These are phyloP conservation scores for Beverwykella pulmonaria DNA, from an alignment of 495 filamentous ascomycete genomes.

Conservation along the genomic window DNA sequence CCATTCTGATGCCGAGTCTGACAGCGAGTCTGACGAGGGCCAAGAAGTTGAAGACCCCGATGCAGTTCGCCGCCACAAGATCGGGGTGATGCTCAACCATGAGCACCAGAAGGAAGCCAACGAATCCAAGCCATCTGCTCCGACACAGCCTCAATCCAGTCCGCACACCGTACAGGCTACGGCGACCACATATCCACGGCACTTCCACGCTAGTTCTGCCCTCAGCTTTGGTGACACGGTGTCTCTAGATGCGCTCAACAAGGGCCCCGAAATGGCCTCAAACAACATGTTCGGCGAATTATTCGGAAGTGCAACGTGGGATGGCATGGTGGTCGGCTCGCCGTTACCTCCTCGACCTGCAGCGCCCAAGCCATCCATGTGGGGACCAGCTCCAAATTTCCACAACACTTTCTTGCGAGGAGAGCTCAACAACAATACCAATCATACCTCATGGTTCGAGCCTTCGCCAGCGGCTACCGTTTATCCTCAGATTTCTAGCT, in stretches of 20 bases:
- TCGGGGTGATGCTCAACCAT: slow-evolving; percentile 1
- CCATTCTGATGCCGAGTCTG: slow-evolving; percentile 13
- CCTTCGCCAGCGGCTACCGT: neutral
- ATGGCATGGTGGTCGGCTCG: neutral
- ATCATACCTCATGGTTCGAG: neutral
- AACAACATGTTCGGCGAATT: neutral
- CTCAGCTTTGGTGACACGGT: neutral
- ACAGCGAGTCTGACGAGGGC: neutral
- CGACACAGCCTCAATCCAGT: neutral
- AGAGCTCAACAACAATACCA: neutral
- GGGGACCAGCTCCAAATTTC: neutral
- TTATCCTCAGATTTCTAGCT: neutral
- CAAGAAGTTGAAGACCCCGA: neutral
- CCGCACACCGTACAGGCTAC: neutral
- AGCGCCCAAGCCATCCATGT: neutral
- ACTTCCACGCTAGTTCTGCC: neutral
- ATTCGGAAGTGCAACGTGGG: neutral
- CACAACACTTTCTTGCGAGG: neutral
- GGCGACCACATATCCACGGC: neutral
- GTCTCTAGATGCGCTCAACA: neutral
- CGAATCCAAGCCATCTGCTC: neutral
- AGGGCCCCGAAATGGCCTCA: neutral
- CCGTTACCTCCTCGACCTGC: neutral
- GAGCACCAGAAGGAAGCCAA: neutral
- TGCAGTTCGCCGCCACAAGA: neutral